Percentiles rank a stretch among this genome's conserved stretches.
phyloP scores from a whole-genome alignment of 352 stramenopile species.

The Phytophthora meadii region DNA sequence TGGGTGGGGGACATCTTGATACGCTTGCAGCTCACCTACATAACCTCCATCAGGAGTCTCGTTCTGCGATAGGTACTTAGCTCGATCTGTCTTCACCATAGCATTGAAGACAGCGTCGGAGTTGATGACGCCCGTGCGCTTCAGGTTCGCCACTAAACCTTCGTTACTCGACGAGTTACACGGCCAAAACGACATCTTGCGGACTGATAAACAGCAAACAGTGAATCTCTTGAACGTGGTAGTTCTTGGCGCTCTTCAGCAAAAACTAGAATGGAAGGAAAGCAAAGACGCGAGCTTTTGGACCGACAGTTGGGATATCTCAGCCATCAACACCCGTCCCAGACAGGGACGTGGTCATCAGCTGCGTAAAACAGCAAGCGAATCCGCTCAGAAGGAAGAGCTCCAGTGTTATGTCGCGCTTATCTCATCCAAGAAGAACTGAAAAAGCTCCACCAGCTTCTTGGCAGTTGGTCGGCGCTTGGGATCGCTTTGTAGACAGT shows the following conservation, averaged over 20 bases:
- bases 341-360: slow-evolving; percentile 27
- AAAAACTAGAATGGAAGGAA: slow-evolving; percentile 32
- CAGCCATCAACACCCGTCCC: slow-evolving; percentile 32
- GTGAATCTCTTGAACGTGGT: slow-evolving; percentile 11
- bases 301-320: slow-evolving; percentile 35
- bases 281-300: slow-evolving; percentile 9
- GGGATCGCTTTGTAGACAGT: slow-evolving; percentile 67
- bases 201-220: slow-evolving; percentile 13
- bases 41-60: slow-evolving; percentile 57
- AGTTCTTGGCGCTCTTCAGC: slow-evolving; percentile 5
- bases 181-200: slow-evolving; percentile 54
- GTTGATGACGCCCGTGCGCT: slow-evolving; percentile 56
- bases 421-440: slow-evolving; percentile 50
- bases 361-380: slow-evolving; percentile 8
- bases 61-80: slow-evolving; percentile 74
- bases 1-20: slow-evolving; percentile 85
- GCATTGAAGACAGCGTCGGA: slow-evolving; percentile 61
- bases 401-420: slow-evolving; percentile 15
- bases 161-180: slow-evolving; percentile 61
- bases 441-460: slow-evolving; percentile 57
- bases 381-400: slow-evolving; percentile 18
- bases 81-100: slow-evolving; percentile 85
- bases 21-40: slow-evolving; percentile 58
- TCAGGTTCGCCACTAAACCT: slow-evolving; percentile 67
- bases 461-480: slow-evolving; percentile 63